Evolutionary conservation across 768 basidiomycete species (phyloP).

Genomic region (Tylopilus vinaceipallidus): DNA sequence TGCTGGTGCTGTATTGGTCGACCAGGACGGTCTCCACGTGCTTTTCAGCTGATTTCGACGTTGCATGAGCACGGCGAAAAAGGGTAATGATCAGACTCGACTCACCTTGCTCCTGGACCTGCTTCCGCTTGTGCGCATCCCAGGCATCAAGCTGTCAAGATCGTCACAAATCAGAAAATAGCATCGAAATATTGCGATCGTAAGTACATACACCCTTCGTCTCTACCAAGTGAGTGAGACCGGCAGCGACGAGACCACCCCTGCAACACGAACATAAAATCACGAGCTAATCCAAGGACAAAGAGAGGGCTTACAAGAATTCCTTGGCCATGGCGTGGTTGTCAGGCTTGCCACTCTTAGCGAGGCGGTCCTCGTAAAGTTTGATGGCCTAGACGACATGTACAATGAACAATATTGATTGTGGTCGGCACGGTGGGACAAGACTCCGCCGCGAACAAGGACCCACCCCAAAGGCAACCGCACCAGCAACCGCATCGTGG

Average conservation of each 20-base stretch:
- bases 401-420: background rate
- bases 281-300: background rate
- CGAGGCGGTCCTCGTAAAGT: conserved; percentile 17
- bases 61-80: background rate
- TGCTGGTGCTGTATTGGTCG: background rate
- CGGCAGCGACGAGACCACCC: conserved; percentile 11
- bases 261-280: conserved; percentile 5
- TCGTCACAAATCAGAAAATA: background rate
- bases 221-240: conserved; percentile 4
- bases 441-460: background rate
- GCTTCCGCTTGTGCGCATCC: background rate
- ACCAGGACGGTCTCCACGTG: background rate
- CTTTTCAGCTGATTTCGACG: background rate
- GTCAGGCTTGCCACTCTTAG: conserved; percentile 16
- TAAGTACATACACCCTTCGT: conserved; percentile 20
- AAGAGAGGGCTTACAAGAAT: conserved; percentile 10
- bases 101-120: background rate
- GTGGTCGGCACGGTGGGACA: background rate
- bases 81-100: background rate
- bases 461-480: conserved; percentile 18
- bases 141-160: conserved; percentile 2
- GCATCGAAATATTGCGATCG: background rate
- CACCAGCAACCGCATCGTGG: conserved; percentile 23
- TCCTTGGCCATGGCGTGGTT: conserved; percentile 24
- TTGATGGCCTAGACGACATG: conserved; percentile 17